A percentile compares a stretch with the other conserved stretches of the same genome.
These are phyloP conservation scores for Delonix regia DNA, from an alignment of 306 rosid species.

Conservation along the genomic window DNA sequence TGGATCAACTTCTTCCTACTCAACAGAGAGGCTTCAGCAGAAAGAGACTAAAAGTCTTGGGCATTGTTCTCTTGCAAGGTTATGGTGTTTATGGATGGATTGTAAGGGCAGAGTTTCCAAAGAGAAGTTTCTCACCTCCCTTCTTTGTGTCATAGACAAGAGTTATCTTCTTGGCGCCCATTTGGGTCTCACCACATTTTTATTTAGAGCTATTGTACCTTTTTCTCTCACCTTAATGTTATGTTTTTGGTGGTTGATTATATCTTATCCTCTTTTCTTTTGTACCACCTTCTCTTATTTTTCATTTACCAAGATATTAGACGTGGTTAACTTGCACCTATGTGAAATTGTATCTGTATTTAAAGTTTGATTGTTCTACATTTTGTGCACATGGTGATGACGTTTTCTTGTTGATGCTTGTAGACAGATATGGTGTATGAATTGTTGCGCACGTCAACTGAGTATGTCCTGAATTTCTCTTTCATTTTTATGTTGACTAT, in stretches of 20 bases:
- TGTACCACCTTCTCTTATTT: background rate
- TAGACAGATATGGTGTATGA: slow-evolving; percentile 99
- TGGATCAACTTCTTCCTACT: background rate
- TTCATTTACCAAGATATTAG: background rate
- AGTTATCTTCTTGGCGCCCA: no score
- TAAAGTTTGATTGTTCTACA: slow-evolving; percentile 18
- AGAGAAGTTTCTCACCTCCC: no score
- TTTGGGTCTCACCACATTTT: background rate
- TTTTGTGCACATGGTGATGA: slow-evolving; percentile 37
- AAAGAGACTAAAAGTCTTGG: background rate
- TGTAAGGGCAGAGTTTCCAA: no score
- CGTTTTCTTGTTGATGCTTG: slow-evolving; percentile 40
- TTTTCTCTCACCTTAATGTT: no score
- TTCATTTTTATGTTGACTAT: background rate
- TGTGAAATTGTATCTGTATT: background rate
- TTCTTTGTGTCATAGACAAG: background rate
- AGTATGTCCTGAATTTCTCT: slow-evolving; percentile 60
- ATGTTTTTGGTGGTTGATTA: background rate
- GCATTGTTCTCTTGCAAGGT: background rate
- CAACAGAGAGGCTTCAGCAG: background rate
- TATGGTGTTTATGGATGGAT: background rate
- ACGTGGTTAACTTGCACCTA: slow-evolving; percentile 15
- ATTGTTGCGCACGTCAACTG: slow-evolving; percentile 91
- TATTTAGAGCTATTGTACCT: background rate
- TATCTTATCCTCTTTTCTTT: background rate